These are phyloP conservation scores for Fusarium sp. DNA, from an alignment of 2,329 filamentous ascomycete species.

Conservation along the genomic window DNA sequence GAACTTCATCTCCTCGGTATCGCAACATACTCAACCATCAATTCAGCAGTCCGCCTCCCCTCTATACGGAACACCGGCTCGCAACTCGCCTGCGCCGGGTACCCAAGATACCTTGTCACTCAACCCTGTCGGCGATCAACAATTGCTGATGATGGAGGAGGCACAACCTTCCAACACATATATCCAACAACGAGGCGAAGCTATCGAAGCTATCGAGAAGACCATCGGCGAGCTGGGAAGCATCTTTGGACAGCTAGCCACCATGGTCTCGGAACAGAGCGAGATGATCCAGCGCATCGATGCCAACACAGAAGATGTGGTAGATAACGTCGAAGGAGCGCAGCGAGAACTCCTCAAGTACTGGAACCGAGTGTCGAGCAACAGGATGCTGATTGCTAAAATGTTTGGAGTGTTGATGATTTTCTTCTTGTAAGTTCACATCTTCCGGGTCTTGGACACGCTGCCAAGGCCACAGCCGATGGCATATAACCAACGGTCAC, in stretches of 20 bases:
- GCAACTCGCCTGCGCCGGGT: slow-evolving; percentile 73
- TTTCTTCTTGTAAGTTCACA: slow-evolving; percentile 74
- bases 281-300: slow-evolving; percentile 98
- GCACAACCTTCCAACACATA: slow-evolving; percentile 87
- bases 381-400: slow-evolving; percentile 92
- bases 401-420: slow-evolving; percentile 89
- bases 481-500: not conserved
- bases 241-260: slow-evolving; percentile 93
- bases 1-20: slow-evolving; percentile 94
- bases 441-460: not conserved
- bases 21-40: slow-evolving; percentile 76
- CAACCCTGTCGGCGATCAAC: slow-evolving; percentile 83
- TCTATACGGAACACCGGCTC: slow-evolving; percentile 81
- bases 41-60: slow-evolving; percentile 83
- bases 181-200: slow-evolving; percentile 92
- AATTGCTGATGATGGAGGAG: slow-evolving; percentile 93
- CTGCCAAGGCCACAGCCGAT: not conserved
- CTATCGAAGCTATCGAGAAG: slow-evolving; percentile 95
- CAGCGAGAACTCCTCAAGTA: slow-evolving; percentile 97
- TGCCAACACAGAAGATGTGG: slow-evolving; percentile 96
- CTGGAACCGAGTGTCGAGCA: slow-evolving; percentile 93
- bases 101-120: slow-evolving; percentile 82
- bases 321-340: slow-evolving; percentile 97
- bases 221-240: slow-evolving; percentile 91
- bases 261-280: slow-evolving; percentile 97